Evolutionary conservation across 345 rosid species (phyloP), one percentile per base, ranked within the genome.

Genomic region (Odontarrhena argentea): DNA sequence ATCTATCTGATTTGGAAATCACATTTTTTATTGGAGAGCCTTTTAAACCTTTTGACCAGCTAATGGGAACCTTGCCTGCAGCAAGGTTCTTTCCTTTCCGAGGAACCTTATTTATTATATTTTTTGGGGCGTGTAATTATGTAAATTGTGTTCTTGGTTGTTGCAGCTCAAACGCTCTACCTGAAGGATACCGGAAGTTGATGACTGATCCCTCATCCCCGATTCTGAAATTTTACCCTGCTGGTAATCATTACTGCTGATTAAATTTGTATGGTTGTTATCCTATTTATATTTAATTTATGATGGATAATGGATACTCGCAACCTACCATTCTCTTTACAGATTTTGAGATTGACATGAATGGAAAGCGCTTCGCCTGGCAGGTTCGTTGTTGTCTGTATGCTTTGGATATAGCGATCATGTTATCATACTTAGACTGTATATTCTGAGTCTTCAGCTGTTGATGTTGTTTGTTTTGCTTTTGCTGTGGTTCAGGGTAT

Each of bases 341-440:
- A 91, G 99, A 89, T 82, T 91, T 95, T 81, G 94, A 89, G 75
- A 73, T 89, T 59, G 99, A 95, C 83, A 89, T 95, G 99, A 90
- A 91, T 74, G 99, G 99, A 38, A 95, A 95, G 78, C 96, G 95
- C 63, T 91, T 87, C 37, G 82, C 98, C 14, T 95, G 98, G 97
- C 99, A 95, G 99, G 99, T 91, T 67, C 38, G 15, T 67, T 26
- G 15, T 40, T 74, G 10, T 47, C 51, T 68, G 25, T 62, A 12
- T 64, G 67, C 34, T 68, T 69, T 66, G 47, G 18, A 41, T 80
- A 18, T 52, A 51, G 69, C 67, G 46, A 59, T 26, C 6, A 22
- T 71, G 40, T 15, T 67, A 46, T 52, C 56, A 52, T 34, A 35
- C 38, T 28, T 41, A 58, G 52, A 43, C 60, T 54, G 15, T 50